Conservation (phyloP, 805 yeast species). For the Metahyphopichia silvanorum region DNA sequence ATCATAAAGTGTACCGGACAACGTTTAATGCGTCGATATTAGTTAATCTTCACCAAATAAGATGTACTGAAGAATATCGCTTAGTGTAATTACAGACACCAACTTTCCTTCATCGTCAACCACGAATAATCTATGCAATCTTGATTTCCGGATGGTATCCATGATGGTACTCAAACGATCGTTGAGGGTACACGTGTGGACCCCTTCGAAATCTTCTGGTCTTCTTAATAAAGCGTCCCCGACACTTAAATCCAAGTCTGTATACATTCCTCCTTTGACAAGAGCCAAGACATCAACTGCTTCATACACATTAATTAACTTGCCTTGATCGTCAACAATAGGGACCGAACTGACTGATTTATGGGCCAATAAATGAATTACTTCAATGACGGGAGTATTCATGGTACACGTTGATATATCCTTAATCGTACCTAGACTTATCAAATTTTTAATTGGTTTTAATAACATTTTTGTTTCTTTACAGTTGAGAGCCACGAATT, state of each 20-base stretch:
- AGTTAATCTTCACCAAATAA: conserved; percentile 54
- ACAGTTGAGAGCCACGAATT: conserved; percentile 94
- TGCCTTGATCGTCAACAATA: conserved; percentile 71
- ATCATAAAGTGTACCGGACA: too few species aligned
- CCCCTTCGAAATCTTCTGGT: conserved; percentile 96
- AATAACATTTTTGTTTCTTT: conserved; percentile 84
- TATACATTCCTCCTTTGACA: conserved; percentile 91
- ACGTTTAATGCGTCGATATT: too few species aligned
- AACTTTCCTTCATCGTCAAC: conserved; percentile 81
- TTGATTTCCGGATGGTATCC: conserved; percentile 88
- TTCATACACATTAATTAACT: conserved; percentile 85
- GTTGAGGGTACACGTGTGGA: conserved; percentile 85
- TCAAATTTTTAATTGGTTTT: conserved; percentile 69
- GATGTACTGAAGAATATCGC: conserved; percentile 85
- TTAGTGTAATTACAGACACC: conserved; percentile 81
- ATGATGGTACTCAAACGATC: conserved; percentile 86
- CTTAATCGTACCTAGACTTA: conserved; percentile 53
- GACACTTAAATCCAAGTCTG: conserved; percentile 84
- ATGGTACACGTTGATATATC: conserved; percentile 75
- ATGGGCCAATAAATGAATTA: conserved; percentile 74
- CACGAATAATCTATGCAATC: conserved; percentile 88
- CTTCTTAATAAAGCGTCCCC: conserved; percentile 95
- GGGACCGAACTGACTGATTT: conserved; percentile 91
- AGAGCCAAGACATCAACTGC: conserved; percentile 91
- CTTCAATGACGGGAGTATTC: conserved; percentile 92